These are phyloP conservation scores for Lichtheimia hyalospora DNA, from an alignment of 371 early-diverging fungal genomes.

Conservation along the genomic window DNA sequence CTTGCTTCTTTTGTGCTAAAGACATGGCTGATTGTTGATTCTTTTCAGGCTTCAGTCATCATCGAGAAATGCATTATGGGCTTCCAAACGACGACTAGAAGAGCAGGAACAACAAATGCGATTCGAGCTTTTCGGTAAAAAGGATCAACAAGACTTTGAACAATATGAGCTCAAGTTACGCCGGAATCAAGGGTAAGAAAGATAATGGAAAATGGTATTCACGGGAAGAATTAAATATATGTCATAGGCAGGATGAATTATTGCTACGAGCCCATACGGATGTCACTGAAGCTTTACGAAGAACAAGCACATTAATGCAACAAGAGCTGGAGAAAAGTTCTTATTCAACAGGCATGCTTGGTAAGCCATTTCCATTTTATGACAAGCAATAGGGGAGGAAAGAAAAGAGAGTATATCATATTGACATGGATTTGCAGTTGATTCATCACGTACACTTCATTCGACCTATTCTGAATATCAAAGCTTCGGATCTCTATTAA, in stretches of 20 bases:
- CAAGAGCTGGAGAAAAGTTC: slow-evolving; percentile 74
- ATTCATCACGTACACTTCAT: slow-evolving; percentile 61
- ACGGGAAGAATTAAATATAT: neutral
- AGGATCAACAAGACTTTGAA: slow-evolving; percentile 33
- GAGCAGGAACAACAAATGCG: slow-evolving; percentile 54
- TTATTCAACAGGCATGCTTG: slow-evolving; percentile 62
- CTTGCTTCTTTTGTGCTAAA: neutral
- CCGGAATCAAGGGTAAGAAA: slow-evolving; percentile 31
- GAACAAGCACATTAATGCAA: slow-evolving; percentile 72
- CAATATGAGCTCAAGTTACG: slow-evolving; percentile 43
- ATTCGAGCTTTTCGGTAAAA: slow-evolving; percentile 53
- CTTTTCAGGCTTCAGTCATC: slow-evolving; percentile 38
- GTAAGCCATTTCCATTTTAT: slow-evolving; percentile 33
- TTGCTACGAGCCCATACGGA: slow-evolving; percentile 53
- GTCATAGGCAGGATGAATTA: slow-evolving; percentile 41
- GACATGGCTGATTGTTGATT: neutral
- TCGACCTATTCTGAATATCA: slow-evolving; percentile 63
- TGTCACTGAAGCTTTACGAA: slow-evolving; percentile 64
- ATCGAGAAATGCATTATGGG: slow-evolving; percentile 59
- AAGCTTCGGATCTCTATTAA: slow-evolving; percentile 58
- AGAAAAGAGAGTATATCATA: neutral
- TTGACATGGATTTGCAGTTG: slow-evolving; percentile 37
- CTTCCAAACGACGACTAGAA: slow-evolving; percentile 59
- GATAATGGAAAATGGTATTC: neutral
- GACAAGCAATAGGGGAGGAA: neutral